phyloP scores from a whole-genome alignment of 2,329 filamentous ascomycete species.

The Amesomyces nigricolor region DNA sequence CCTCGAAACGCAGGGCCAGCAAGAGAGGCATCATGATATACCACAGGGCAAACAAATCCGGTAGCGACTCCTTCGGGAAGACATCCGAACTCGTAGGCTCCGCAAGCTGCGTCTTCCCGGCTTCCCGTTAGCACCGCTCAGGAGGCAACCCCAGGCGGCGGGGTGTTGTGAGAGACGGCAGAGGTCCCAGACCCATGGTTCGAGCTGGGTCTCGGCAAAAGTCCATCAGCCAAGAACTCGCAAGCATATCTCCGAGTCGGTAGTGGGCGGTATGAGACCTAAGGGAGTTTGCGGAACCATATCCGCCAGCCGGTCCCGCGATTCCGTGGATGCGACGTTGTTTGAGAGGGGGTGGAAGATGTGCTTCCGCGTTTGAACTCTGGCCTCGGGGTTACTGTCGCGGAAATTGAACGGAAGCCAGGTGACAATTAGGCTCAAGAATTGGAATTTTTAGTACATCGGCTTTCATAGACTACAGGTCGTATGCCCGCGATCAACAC shows the following conservation, averaged over 20 bases:
- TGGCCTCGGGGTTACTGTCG: neutral
- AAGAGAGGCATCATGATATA: neutral
- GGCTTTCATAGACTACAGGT: too few relatives aligned
- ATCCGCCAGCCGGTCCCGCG: constrained; percentile 15
- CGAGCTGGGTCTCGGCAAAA: constrained; percentile 11
- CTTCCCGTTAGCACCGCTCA: constrained; percentile 12
- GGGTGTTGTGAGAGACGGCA: constrained; percentile 1
- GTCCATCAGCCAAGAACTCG: neutral
- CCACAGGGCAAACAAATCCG: too few relatives aligned
- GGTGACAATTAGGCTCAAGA: too few relatives aligned
- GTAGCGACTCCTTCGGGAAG: constrained; percentile 7
- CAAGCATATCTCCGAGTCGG: constrained; percentile 22
- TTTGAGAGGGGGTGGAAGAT: constrained; percentile 17
- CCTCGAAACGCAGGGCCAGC: neutral
- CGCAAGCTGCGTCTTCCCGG: constrained; percentile 12
- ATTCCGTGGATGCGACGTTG: constrained; percentile 22
- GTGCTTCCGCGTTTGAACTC: constrained; percentile 18
- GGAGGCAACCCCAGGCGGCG: neutral
- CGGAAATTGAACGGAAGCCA: too few relatives aligned
- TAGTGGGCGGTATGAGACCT: neutral
- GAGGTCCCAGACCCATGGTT: constrained; percentile 19
- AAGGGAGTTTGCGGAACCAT: constrained; percentile 2
- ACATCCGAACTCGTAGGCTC: neutral
- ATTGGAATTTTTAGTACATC: too few relatives aligned
- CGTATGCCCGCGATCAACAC: too few relatives aligned